phyloP scores from a whole-genome alignment of 176 grass and related monocot genomes.

The Neostapfia colusana region DNA sequence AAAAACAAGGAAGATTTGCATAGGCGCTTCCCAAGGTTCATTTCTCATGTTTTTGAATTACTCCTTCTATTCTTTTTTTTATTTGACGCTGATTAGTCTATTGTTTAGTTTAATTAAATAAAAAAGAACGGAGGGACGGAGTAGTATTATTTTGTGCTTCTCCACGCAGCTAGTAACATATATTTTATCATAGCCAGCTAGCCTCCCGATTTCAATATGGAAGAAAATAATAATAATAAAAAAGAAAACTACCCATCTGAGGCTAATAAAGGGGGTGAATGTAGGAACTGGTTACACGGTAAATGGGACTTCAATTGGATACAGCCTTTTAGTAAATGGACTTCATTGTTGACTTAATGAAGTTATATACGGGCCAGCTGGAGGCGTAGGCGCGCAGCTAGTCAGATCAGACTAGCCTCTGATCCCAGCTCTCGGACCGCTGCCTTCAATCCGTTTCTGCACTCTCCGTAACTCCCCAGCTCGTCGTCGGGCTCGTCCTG shows the following conservation, averaged over 20 bases:
- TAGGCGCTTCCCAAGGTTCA: not conserved
- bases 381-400: not conserved
- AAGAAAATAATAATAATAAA: too few species aligned
- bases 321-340: conserved; percentile 37
- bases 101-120: too few species aligned
- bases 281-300: conserved; percentile 2
- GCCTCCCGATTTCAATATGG: not conserved
- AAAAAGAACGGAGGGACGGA: too few species aligned
- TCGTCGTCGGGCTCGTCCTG: not conserved
- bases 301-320: conserved; percentile 32
- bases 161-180: not conserved
- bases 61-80: too few species aligned
- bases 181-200: not conserved
- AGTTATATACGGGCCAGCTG: conserved; percentile 34
- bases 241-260: not conserved
- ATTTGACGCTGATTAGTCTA: too few species aligned
- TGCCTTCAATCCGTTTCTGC: not conserved
- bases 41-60: not conserved
- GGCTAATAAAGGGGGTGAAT: not conserved
- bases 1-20: not conserved
- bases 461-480: not conserved
- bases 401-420: not conserved
- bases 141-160: too few species aligned
- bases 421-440: not conserved
- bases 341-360: conserved; percentile 37